Evolutionary conservation across 352 stramenopile genomes (phyloP).

Genomic region (Globisporangium cystogenes): DNA sequence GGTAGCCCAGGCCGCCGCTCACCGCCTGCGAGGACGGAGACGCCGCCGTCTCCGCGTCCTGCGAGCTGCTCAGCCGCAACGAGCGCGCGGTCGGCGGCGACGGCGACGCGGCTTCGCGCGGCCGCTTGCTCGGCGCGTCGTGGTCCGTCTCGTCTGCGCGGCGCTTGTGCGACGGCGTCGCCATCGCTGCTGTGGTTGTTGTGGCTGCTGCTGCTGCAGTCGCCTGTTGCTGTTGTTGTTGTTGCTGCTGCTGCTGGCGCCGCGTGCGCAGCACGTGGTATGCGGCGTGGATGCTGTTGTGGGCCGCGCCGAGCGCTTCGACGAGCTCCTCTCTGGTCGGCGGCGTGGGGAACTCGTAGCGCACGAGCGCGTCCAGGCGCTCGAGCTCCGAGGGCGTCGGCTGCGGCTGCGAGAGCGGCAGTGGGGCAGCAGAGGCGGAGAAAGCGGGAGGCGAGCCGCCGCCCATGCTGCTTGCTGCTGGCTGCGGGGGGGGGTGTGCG

Average conservation of each 20-base stretch:
- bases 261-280: conserved; percentile 44
- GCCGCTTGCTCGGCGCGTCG: conserved; percentile 3
- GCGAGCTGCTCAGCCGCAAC: conserved; percentile 7
- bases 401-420: not conserved
- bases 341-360: conserved; percentile 54
- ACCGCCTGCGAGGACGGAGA: not conserved
- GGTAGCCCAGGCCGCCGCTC: not conserved
- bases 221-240: not conserved
- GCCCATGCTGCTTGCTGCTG: conserved; percentile 17
- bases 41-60: conserved; percentile 6
- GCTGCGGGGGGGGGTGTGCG: not conserved
- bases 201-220: not conserved
- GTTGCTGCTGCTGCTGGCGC: conserved; percentile 17
- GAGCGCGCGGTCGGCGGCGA: not conserved
- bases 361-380: conserved; percentile 47
- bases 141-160: conserved; percentile 1
- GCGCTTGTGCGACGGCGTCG: conserved; percentile 7
- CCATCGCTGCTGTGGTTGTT: not conserved
- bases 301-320: conserved; percentile 29
- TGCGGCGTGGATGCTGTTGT: conserved; percentile 41
- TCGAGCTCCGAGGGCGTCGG: conserved; percentile 33
- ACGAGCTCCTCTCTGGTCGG: conserved; percentile 39
- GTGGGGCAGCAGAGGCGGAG: not conserved
- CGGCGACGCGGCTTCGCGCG: conserved; percentile 3
- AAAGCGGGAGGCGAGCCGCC: conserved; percentile 4